Evolutionary conservation across 2,329 filamentous ascomycete species (phyloP).

Genomic region (Phaeosphaeriaceae sp.): DNA sequence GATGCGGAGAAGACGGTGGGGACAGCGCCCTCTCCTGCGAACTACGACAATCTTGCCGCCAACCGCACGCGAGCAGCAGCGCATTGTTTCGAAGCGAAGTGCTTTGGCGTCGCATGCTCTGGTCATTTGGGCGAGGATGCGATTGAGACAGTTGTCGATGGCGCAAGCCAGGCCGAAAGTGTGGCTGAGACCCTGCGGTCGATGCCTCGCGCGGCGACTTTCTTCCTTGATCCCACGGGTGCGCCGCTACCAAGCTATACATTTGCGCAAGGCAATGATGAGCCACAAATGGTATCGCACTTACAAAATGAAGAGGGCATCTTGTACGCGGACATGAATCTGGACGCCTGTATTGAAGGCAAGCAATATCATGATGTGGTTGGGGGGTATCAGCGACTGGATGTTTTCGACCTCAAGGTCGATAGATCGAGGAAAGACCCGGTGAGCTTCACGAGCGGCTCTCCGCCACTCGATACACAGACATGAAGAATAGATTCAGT

Average conservation of each 20-base stretch:
- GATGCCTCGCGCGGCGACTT: conserved; percentile 55
- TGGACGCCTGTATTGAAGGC: conserved; percentile 59
- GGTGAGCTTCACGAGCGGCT: conserved; percentile 5
- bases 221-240: conserved; percentile 62
- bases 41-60: conserved; percentile 63
- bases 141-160: conserved; percentile 44
- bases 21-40: conserved; percentile 19
- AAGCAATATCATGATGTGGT: conserved; percentile 66
- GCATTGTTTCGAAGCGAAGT: conserved; percentile 66
- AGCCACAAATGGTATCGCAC: conserved; percentile 39
- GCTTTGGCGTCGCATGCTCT: conserved; percentile 61
- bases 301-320: conserved; percentile 58
- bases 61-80: conserved; percentile 61
- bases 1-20: not conserved
- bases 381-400: conserved; percentile 62
- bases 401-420: conserved; percentile 62
- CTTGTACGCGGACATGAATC: conserved; percentile 60
- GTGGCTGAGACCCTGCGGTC: conserved; percentile 44
- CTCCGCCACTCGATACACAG: not conserved
- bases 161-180: conserved; percentile 34
- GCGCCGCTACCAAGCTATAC: conserved; percentile 50
- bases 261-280: conserved; percentile 26
- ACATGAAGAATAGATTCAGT: not conserved
- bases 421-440: conserved; percentile 41
- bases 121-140: conserved; percentile 52